Evolutionary conservation across 139 green algal genomes (phyloP).

Genomic region (Chlorella sp.): DNA sequence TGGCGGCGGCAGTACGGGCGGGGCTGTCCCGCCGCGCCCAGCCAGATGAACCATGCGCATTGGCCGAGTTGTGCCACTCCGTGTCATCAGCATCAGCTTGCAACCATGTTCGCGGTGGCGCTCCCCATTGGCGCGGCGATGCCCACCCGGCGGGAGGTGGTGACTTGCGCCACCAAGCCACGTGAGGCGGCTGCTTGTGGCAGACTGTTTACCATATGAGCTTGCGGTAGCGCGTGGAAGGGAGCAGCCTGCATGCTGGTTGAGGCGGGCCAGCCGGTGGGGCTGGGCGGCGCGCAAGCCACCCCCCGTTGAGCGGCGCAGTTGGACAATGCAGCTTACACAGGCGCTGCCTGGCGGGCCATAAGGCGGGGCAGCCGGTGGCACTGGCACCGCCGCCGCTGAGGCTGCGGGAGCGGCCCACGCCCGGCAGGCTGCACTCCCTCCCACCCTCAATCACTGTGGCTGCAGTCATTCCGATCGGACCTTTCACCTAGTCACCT

Average conservation of each 20-base stretch:
- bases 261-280: neutral
- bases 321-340: no score
- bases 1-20: neutral
- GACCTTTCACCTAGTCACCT: no score
- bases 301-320: no score
- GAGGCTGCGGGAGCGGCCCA: no score
- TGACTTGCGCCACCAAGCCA: constrained; percentile 26
- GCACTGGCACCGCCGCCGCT: no score
- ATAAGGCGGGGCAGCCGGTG: no score
- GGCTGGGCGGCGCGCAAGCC: neutral
- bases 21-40: neutral
- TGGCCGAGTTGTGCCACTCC: neutral
- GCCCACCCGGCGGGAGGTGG: neutral
- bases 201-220: neutral
- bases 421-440: no score
- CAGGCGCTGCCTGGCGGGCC: no score
- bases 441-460: no score
- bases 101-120: constrained; percentile 12
- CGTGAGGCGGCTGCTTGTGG: constrained; percentile 6
- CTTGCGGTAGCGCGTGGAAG: neutral
- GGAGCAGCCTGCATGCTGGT: neutral
- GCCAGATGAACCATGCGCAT: neutral
- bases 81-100: neutral
- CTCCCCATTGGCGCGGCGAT: neutral
- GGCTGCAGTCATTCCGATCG: no score